Conservation (phyloP, 441 rosid species). For the Theobroma grandiflorum region DNA sequence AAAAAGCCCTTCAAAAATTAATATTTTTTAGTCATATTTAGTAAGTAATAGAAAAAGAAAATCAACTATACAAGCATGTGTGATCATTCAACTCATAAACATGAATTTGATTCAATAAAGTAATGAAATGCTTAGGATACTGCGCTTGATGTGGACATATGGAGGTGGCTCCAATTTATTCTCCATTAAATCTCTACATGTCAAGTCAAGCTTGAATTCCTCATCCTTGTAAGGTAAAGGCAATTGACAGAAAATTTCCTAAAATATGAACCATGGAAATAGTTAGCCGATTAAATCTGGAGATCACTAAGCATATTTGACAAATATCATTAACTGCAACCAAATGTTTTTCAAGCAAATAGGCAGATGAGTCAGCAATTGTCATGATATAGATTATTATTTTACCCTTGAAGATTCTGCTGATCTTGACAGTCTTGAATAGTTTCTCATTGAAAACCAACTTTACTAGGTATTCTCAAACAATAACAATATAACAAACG, state of each 20-base stretch:
- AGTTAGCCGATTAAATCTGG: conserved; percentile 25
- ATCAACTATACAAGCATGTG: neutral
- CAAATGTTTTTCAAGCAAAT: neutral
- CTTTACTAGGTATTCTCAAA: conserved; percentile 6
- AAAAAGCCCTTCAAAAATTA: neutral
- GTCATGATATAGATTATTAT: conserved; percentile 15
- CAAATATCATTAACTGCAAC: conserved; percentile 4
- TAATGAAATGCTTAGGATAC: conserved; percentile 67
- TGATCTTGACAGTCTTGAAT: neutral
- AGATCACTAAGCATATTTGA: conserved; percentile 13
- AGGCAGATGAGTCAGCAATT: neutral
- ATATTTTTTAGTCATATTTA: too few relatives aligned
- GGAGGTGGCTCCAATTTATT: conserved; percentile 80
- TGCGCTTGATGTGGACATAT: conserved; percentile 90
- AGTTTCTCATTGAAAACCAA: neutral
- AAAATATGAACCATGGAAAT: conserved; percentile 31
- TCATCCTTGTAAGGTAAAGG: conserved; percentile 86
- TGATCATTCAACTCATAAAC: conserved; percentile 8
- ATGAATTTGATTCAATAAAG: conserved; percentile 6
- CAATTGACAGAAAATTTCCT: conserved; percentile 82
- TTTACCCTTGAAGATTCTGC: neutral
- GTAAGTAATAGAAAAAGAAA: neutral
- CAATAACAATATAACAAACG: neutral
- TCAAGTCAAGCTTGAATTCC: conserved; percentile 84
- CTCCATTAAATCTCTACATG: conserved; percentile 63